These are phyloP conservation scores for Fusarium sp. DNA, from an alignment of 2,329 filamentous ascomycete genomes.

Conservation along the genomic window DNA sequence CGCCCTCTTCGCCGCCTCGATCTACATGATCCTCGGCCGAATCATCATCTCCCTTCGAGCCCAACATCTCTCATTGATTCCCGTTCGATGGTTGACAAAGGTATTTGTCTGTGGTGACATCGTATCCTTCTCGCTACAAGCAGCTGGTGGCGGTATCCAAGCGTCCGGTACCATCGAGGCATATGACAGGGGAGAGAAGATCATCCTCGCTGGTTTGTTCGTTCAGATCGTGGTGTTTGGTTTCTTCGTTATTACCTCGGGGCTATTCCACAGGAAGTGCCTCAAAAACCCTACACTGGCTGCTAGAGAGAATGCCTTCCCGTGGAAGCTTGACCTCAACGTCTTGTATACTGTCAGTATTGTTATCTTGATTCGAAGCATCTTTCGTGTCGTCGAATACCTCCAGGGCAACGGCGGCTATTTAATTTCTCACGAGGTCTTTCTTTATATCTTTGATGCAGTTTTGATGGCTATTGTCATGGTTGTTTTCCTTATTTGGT, in stretches of 20 bases:
- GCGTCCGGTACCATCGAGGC: fast-evolving
- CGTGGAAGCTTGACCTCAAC: slow-evolving; percentile 40
- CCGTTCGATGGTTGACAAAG: not conserved
- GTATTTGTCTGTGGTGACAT: not conserved
- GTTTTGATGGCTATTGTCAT: slow-evolving; percentile 38
- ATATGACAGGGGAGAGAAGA: slow-evolving; percentile 48
- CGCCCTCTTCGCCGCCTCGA: not conserved
- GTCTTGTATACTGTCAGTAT: slow-evolving; percentile 31
- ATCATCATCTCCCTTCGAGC: not conserved
- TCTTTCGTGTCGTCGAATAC: slow-evolving; percentile 55
- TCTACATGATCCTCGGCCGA: not conserved
- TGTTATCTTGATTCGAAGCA: slow-evolving; percentile 51
- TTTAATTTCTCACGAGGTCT: slow-evolving; percentile 44
- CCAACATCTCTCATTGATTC: not conserved
- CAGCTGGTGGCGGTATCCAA: not conserved
- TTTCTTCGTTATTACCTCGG: slow-evolving; percentile 56
- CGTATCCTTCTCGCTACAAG: not conserved
- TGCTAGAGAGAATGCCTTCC: not conserved
- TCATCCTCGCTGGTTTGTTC: slow-evolving; percentile 61
- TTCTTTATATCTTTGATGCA: slow-evolving; percentile 49
- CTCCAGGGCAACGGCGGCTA: slow-evolving; percentile 43
- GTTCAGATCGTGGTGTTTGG: slow-evolving; percentile 64
- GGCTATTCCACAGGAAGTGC: not conserved
- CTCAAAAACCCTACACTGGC: not conserved
- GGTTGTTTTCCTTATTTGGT: not conserved